Conservation (phyloP, 345 rosid species). For the Streptanthus diversifolius region DNA sequence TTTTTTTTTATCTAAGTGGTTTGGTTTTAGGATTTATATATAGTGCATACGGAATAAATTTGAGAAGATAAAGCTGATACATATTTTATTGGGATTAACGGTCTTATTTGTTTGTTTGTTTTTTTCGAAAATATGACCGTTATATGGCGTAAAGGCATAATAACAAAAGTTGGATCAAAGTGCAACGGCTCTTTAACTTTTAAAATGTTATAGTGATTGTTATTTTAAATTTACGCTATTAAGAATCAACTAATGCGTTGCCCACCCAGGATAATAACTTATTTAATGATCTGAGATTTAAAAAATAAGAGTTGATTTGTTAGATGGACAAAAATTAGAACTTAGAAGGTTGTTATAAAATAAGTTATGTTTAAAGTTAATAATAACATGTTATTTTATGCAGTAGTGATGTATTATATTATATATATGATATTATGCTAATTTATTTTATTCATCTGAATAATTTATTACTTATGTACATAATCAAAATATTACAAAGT, state of each 20-base stretch:
- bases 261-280: neutral
- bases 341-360: neutral
- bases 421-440: no score
- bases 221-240: neutral
- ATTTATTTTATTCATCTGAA: no score
- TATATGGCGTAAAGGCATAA: neutral
- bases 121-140: constrained; percentile 27
- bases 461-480: no score
- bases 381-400: no score
- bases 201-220: neutral
- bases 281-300: neutral
- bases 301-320: neutral
- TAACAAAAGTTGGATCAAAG: neutral
- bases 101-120: constrained; percentile 6
- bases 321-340: neutral
- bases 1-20: neutral
- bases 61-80: constrained; percentile 3
- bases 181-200: constrained; percentile 12
- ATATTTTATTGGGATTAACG: constrained; percentile 27
- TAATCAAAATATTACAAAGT: no score
- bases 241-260: neutral
- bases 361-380: no score
- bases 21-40: constrained; percentile 2
- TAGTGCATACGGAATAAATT: neutral
- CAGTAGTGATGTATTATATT: no score